Evolutionary conservation across 139 green algal genomes (phyloP).

Genomic region (Limnomonas spitsbergensis): DNA sequence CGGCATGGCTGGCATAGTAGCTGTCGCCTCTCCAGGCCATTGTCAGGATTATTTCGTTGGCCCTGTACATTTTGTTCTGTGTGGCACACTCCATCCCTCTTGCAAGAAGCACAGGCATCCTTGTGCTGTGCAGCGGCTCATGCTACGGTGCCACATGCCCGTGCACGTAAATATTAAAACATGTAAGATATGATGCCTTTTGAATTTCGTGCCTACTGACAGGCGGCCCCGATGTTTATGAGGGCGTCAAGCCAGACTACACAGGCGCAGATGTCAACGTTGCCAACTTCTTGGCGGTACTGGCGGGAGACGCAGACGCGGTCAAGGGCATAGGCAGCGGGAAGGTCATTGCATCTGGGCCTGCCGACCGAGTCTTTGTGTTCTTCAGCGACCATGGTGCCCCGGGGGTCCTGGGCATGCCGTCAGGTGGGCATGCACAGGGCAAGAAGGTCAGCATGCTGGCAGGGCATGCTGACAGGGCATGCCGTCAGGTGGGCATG

Average conservation of each 20-base stretch:
- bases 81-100: no score
- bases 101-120: no score
- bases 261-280: conserved; percentile 73
- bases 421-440: no score
- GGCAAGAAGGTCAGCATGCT: neutral
- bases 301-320: conserved; percentile 45
- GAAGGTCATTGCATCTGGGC: conserved; percentile 55
- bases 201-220: no score
- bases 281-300: conserved; percentile 77
- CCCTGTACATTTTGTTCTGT: no score
- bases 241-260: conserved; percentile 85
- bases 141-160: no score
- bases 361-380: conserved; percentile 78
- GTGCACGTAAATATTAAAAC: no score
- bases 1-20: no score
- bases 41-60: no score
- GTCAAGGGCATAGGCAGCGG: conserved; percentile 29
- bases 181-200: no score
- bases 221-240: conserved; percentile 82
- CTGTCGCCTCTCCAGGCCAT: no score
- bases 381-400: conserved; percentile 83
- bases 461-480: neutral
- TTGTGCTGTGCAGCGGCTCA: no score
- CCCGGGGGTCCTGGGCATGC: conserved; percentile 88
- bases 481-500: neutral